Base-by-base conservation (phyloP, 176 grass and related monocot species). In the Carex scoparia region DNA sequence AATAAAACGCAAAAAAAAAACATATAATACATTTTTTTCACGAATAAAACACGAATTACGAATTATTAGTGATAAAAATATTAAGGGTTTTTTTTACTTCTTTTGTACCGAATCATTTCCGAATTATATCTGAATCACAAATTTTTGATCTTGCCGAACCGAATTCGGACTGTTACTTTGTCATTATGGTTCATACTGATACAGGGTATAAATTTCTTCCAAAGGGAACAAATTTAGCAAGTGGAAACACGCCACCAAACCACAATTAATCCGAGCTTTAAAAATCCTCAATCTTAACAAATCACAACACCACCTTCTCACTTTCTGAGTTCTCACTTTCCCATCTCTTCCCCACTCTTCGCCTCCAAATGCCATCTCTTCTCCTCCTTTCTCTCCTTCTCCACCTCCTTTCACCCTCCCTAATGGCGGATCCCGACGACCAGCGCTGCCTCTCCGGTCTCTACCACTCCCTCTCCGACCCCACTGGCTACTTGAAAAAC, bases 371-470 rank as follows among this genome's bases (percentile, higher is more conserved):
- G 59, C 81, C 14, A 69, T 14, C 61, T 61, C 49, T 59, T 18
- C 67, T 84, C 56, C 8, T 55, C 7, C 15, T 65, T 44, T 15
- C 48, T 56, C 65, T 85, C 11, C 11, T 88, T 15, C 67, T 90
- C 42, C 19, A 40, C 58, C 57, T 80, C 28, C 19, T 87, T 15
- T 27, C 51, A 0, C 10, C 28, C 35, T 84, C 48, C 16, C 86
- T 85, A 2, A 55, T 69, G 27, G 86, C 79, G 3, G 85, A 92
- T 58, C 93, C 85, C 0, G 81, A 89, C 85, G 93, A 95, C 83
- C 79, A 92, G 74, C 87, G 83, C 2, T 95, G 93, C 62, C 89
- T 95, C 5, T 82, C 87, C 14, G 87, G 85, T 76, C 83, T 95
- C 7, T 86, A 87, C 61, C 51, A 38, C 57, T 89, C 93, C 0